phyloP scores from a whole-genome alignment of 2,329 filamentous ascomycete genomes.

The Thyridium curvatum region DNA sequence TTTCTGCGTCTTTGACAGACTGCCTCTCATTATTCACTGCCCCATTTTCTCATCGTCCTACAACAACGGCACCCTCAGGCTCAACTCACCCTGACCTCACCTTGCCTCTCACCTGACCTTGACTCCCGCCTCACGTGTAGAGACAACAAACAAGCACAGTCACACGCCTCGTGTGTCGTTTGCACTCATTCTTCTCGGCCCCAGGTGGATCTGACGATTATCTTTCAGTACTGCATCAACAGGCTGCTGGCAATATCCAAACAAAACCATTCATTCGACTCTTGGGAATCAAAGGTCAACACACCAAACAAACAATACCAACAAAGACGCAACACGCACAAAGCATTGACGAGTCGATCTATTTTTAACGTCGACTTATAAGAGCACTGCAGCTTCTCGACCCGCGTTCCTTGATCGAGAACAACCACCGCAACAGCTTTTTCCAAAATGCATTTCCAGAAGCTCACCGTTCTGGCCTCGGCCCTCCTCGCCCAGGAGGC shows the following conservation, averaged over 20 bases:
- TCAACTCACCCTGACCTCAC: neutral
- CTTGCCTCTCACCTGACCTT: neutral
- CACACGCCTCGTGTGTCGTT: no score
- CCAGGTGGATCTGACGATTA: slow-evolving; percentile 8
- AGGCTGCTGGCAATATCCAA: slow-evolving; percentile 12
- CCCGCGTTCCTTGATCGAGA: neutral
- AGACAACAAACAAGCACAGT: no score
- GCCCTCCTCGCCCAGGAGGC: slow-evolving; percentile 36
- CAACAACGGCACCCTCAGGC: neutral
- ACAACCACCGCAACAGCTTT: slow-evolving; percentile 7
- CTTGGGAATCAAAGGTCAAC: no score
- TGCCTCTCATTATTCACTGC: slow-evolving; percentile 17
- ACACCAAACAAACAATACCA: slow-evolving; percentile 3
- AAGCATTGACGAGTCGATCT: neutral
- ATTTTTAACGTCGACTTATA: slow-evolving; percentile 1
- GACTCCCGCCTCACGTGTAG: no score
- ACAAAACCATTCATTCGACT: neutral
- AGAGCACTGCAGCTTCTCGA: slow-evolving; percentile 2
- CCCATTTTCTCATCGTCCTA: neutral
- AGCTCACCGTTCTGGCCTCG: slow-evolving; percentile 32
- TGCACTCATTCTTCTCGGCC: slow-evolving; percentile 9
- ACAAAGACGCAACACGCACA: slow-evolving; percentile 3
- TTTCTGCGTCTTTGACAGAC: slow-evolving; percentile 49
- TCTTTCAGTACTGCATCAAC: no score
- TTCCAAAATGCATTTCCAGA: slow-evolving; percentile 34